Conservation (phyloP, 2,329 filamentous ascomycete genomes). For the Ophiocordyceps polyrhachis-furcata region DNA sequence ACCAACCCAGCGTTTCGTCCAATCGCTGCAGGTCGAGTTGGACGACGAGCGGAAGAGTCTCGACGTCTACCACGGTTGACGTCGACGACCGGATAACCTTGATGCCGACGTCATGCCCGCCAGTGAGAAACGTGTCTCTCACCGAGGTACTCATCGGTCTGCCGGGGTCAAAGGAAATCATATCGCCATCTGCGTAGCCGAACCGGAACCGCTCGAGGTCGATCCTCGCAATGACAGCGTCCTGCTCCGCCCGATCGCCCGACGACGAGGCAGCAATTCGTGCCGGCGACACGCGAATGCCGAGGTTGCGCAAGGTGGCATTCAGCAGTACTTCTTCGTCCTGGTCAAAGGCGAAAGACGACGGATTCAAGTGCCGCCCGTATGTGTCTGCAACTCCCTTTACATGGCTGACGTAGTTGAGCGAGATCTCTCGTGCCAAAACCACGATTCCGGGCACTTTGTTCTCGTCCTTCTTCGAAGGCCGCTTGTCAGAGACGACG, state of each 20-base stretch:
- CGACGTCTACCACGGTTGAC: constrained; percentile 39
- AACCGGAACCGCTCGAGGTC: constrained; percentile 39
- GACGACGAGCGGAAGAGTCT: constrained; percentile 59
- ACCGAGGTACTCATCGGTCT: constrained; percentile 40
- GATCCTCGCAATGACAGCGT: constrained; percentile 16
- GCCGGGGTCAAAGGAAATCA: constrained; percentile 41
- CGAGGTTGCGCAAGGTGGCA: constrained; percentile 26
- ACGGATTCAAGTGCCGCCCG: constrained; percentile 23
- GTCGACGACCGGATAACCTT: constrained; percentile 27
- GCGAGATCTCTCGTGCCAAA: constrained; percentile 26
- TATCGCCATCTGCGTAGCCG: constrained; percentile 42
- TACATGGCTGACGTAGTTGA: constrained; percentile 37
- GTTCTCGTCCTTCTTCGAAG: constrained; percentile 1
- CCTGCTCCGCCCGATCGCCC: constrained; percentile 7
- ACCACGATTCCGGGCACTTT: constrained; percentile 23
- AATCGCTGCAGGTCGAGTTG: constrained; percentile 61
- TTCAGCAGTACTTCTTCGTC: constrained; percentile 38
- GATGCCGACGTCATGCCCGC: constrained; percentile 38
- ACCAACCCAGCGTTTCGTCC: constrained; percentile 74
- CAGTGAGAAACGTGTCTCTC: constrained; percentile 35
- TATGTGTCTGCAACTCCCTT: constrained; percentile 31
- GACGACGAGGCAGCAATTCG: constrained; percentile 3
- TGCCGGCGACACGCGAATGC: constrained; percentile 9
- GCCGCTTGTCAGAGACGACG: constrained; percentile 1
- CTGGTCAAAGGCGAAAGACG: constrained; percentile 20